Base-by-base conservation (phyloP, 352 stramenopile species). In the Pythium volutum region DNA sequence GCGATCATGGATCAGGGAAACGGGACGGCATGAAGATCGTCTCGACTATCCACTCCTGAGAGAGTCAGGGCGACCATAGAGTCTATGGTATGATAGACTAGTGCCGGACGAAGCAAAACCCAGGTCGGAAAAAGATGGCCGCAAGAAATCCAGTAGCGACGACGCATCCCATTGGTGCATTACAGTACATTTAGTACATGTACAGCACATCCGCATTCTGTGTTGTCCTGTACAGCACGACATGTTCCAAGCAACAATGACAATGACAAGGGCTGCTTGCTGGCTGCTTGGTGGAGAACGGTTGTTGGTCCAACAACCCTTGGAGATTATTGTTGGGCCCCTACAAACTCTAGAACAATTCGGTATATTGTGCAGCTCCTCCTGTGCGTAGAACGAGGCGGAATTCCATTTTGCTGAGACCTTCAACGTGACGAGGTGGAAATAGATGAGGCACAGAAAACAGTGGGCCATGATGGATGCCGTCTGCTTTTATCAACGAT, bases 31-130 rank as follows among this genome's bases (percentile, higher is more conserved):
- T 43, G 18, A 43, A 15, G 42, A 27, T 15, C 42, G 7, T n/a
- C 42, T 29, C 31, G 49, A 29, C 49, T 56, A 46, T 55, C 49
- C 49, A 56, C 49, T 56, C 18, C 49, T 56, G 49, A 56, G 46
- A 56, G 27, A 39, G 47, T 36, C 47, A 43, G 42, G 29, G 11
- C 11, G 23, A 15, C 14, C 9, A 23, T 14, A 25, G 29, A 29
- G 16, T 8, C 42, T n/a, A n/a, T n/a, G n/a, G n/a, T n/a, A n/a
- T n/a, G n/a, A n/a, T n/a, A n/a, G n/a, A n/a, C n/a, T n/a, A n/a
- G 20, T 18, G 6, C 27, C 18, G 42, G 42, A 49, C 42, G 42
- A 49, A 49, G 20, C 22, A 14, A 56, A n/a, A 38, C 9, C n/a
- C n/a, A 20, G n/a, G 16, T 33, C 26, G 36, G 31, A 20, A 22